Evolutionary conservation across 257 asterid genomes (phyloP).

Genomic region (Capsicum rhomboideum): DNA sequence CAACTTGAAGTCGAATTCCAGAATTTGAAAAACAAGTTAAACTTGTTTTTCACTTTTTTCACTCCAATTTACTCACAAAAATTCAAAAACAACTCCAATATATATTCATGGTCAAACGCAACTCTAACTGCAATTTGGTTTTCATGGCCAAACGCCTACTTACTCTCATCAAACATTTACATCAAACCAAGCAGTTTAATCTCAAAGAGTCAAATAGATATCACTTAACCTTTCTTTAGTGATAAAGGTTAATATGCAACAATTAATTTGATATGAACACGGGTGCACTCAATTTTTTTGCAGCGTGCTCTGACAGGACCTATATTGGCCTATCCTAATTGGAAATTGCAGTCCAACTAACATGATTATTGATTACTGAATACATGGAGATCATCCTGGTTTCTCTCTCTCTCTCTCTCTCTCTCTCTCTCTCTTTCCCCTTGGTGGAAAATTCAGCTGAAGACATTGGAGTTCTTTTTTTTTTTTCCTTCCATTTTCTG

Average conservation of each 20-base stretch:
- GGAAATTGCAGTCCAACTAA: not conserved
- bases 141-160: not conserved
- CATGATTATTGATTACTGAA: not conserved
- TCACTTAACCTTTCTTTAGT: not conserved
- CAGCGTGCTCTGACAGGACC: not conserved
- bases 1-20: no score
- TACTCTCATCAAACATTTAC: not conserved
- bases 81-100: no score
- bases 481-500: not conserved
- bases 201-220: not conserved
- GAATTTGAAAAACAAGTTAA: no score
- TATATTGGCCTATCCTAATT: not conserved
- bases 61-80: no score
- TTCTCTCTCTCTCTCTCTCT: not conserved
- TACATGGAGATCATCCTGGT: not conserved
- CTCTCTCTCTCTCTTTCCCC: not conserved
- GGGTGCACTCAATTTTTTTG: not conserved
- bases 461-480: not conserved
- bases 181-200: not conserved
- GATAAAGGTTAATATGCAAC: not conserved
- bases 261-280: not conserved
- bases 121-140: no score
- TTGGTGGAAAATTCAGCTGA: not conserved
- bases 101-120: no score
- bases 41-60: no score